Evolutionary conservation across 148 eudicot genomes (phyloP), one percentile per base, ranked within the genome.

Genomic region (Euryodendron excelsum): DNA sequence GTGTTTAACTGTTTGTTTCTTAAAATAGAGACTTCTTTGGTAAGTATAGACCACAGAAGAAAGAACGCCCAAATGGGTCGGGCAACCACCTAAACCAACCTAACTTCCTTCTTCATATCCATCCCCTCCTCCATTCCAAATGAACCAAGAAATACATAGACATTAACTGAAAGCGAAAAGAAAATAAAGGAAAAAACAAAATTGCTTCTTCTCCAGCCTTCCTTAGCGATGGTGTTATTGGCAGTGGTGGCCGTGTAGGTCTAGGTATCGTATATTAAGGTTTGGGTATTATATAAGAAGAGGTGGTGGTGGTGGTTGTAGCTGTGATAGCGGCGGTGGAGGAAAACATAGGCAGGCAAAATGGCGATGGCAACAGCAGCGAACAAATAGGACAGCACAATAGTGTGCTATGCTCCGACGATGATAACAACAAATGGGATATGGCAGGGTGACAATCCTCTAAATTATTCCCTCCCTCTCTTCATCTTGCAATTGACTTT

Each of bases 351-450:
- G 8, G 30, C 36, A 62, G 34, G 0, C 27, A 73, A 56, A 52
- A 80, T 79, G 86, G 62, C 82, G 13, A 36, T 21, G 68, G 75
- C 23, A 20, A 34, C 45, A 13, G 12, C 4, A 21, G 21, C 30
- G 44, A 79, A 76, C 60, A 37, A 50, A 64, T 66, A 69, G 1
- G 76, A 58, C 0, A 75, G 21, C 34, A 72, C 85, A 18, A 83
- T 90, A 31, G 87, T 90, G 50, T 90, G 93, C 30, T 90, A 90
- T 76, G 88, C 89, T 31, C 93, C 93, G 0, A 90, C 86, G 8
- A 88, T 90, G 93, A 90, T 90, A 68, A 90, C 93, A 74, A 90
- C 94, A 7, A 90, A 92, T 64, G 97, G 97, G 68, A 84, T 90
- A 8, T 92, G 91, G 86, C 97, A 92, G 82, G 92, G 92, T 23